These are phyloP conservation scores for Microsporum audouinii DNA, from an alignment of 2,329 filamentous ascomycete species.

Conservation along the genomic window DNA sequence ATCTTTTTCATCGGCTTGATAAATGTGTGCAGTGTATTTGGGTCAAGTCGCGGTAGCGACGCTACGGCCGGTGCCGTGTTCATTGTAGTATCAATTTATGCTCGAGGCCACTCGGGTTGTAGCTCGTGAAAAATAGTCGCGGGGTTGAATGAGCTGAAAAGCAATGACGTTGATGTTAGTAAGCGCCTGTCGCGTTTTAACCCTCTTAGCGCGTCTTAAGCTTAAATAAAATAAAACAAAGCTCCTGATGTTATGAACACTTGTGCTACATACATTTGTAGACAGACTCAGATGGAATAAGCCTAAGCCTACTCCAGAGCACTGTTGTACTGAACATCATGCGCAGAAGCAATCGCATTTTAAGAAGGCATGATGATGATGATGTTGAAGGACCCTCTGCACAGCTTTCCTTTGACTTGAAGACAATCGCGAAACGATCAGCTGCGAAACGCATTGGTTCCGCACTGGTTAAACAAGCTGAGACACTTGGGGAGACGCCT, in stretches of 20 bases:
- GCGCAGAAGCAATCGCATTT: neutral
- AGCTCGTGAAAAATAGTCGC: neutral
- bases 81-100: neutral
- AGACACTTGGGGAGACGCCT: neutral
- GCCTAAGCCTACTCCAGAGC: neutral
- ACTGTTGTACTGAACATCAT: neutral
- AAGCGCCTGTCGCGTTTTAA: neutral
- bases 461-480: neutral
- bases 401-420: neutral
- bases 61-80: constrained; percentile 13
- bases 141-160: neutral
- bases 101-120: neutral
- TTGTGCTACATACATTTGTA: neutral
- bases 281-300: neutral
- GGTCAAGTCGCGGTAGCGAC: constrained; percentile 39
- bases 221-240: neutral
- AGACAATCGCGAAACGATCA: neutral
- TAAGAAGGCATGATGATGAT: neutral
- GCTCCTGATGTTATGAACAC: neutral
- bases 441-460: neutral
- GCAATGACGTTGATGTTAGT: neutral
- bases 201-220: neutral
- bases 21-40: constrained; percentile 46
- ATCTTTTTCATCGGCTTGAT: constrained; percentile 64
- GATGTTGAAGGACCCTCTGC: neutral